These are phyloP conservation scores for Trifolium dubium DNA, from an alignment of 306 rosid species.

Conservation along the genomic window DNA sequence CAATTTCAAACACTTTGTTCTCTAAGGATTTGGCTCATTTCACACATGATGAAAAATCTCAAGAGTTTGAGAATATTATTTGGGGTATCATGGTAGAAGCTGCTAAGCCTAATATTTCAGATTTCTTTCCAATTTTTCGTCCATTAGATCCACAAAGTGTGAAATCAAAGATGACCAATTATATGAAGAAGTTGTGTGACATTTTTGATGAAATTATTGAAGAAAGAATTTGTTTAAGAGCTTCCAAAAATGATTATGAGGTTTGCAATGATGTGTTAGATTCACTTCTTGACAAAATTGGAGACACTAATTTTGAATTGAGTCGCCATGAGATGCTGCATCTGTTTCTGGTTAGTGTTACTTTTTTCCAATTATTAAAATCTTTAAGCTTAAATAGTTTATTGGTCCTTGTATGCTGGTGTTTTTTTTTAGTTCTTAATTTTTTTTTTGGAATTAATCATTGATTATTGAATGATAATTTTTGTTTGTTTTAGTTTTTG, in stretches of 20 bases:
- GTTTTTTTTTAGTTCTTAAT: too few species aligned
- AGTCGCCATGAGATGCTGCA: not conserved
- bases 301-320: not conserved
- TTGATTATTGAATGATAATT: too few species aligned
- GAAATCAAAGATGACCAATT: not conserved
- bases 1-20: constrained; percentile 4
- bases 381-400: too few species aligned
- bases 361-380: not conserved
- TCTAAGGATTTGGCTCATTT: constrained; percentile 5
- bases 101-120: not conserved
- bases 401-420: too few species aligned
- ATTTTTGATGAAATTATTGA: not conserved
- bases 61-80: not conserved
- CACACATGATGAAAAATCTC: not conserved
- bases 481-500: too few species aligned
- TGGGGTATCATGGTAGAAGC: not conserved
- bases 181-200: not conserved
- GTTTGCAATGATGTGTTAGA: constrained; percentile 9
- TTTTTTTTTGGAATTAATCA: too few species aligned
- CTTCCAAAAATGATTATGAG: not conserved
- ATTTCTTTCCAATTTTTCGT: constrained; percentile 8
- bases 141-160: not conserved
- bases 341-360: not conserved
- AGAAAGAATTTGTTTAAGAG: not conserved
- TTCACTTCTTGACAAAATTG: not conserved